phyloP scores from a whole-genome alignment of 371 early-diverging fungal genomes.

The Syncephalastrum sp. region DNA sequence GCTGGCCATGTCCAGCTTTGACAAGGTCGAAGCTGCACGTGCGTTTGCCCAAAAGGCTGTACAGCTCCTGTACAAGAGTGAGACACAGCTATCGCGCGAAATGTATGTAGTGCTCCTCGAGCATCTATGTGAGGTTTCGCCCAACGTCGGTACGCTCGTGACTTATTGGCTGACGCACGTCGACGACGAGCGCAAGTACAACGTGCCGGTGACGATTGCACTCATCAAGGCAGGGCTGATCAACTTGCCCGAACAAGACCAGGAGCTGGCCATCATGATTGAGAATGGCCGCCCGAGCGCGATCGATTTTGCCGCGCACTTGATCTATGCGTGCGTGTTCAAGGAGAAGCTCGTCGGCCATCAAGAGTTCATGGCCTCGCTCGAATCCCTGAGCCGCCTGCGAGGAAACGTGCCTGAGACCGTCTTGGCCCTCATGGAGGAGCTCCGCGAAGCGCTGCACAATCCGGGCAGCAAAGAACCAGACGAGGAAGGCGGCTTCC shows the following conservation, averaged over 20 bases:
- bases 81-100: conserved; percentile 73
- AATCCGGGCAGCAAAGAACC: conserved; percentile 22
- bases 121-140: conserved; percentile 76
- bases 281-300: conserved; percentile 71
- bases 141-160: conserved; percentile 79
- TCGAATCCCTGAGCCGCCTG: conserved; percentile 68
- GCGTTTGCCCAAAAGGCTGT: conserved; percentile 88
- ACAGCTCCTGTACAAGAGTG: conserved; percentile 76
- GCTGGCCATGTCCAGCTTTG: conserved; percentile 64
- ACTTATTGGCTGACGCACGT: conserved; percentile 89
- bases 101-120: conserved; percentile 81
- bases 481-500: conserved; percentile 45
- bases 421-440: conserved; percentile 48
- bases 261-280: conserved; percentile 81
- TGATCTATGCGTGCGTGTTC: conserved; percentile 74
- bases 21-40: conserved; percentile 77
- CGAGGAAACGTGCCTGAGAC: conserved; percentile 68
- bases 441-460: conserved; percentile 17
- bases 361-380: conserved; percentile 73
- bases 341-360: conserved; percentile 58
- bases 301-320: conserved; percentile 73
- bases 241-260: conserved; percentile 77
- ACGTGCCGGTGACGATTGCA: conserved; percentile 79
- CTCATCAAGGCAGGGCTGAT: conserved; percentile 81
- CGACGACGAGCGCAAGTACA: conserved; percentile 92